Evolutionary conservation across 768 basidiomycete genomes (phyloP), one percentile per base, ranked within the genome.

Genomic region (Pleurotus cornucopiae): DNA sequence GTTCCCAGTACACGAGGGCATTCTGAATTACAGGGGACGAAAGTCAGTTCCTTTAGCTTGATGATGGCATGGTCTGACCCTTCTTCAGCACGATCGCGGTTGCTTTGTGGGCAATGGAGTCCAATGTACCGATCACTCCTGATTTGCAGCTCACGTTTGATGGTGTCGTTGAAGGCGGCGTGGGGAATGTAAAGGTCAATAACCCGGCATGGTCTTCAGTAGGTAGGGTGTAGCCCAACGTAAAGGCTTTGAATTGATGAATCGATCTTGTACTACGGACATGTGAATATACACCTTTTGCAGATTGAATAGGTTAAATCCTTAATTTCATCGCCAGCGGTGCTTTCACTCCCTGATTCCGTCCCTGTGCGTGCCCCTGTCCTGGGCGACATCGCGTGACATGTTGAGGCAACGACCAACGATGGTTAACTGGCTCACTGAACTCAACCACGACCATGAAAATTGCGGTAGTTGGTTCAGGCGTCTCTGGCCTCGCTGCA

Each of bases 1-100:
- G 62, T 93, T 91, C 80, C 89, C 91, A 1, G 89, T 93, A 4
- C 91, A 88, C 46, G 79, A 88, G 65, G 91, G 91, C 1, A 90
- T 93, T 39, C 65, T 93, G 47, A 71, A 91, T 63, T 89, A 88
- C 62, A 74, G 73, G 34, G 91, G 90, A 39, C 68, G 69, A 59
- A 91, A 91, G 89, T 89, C 64, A 61, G 82, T 41, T 2, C 26
- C 34, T 4, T 25, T 60, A 25, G 18, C 21, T 58, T 14, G 46
- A 20, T 16, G 49, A 52, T 20, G 7, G 46, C 43, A 2, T 13
- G 5, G 18, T 39, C 39, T 43, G 16, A 56, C 53, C 1, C 34
- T 25, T 37, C 48, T 59, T 54, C 20, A 84, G 80, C 53, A 84
- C 81, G 5, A 73, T 83, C 30, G 79, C 83, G 0, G 78, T 91